Percentiles rank a stretch among this genome's conserved stretches.
Evolutionary conservation across 768 basidiomycete species (phyloP).

Genomic region (Cystobasidium onofrii): DNA sequence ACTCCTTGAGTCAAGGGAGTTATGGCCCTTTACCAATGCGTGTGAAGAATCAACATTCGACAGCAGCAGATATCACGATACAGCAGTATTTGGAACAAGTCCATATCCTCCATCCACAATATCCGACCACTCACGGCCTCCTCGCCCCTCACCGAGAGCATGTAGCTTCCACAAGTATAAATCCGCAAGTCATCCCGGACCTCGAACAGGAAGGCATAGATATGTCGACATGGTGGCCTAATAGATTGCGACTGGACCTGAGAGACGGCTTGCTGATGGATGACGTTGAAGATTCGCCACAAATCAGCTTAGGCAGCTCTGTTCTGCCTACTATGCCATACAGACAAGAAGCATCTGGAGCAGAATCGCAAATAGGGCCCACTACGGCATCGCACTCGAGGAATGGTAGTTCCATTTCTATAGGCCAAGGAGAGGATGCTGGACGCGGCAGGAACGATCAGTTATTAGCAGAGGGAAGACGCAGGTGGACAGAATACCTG

Average conservation of each 20-base stretch:
- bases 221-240: conserved; percentile 22
- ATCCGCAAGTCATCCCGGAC: background rate
- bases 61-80: background rate
- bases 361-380: background rate
- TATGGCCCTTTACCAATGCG: conserved; percentile 28
- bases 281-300: conserved; percentile 10
- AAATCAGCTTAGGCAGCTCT: background rate
- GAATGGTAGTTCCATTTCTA: background rate
- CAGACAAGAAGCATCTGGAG: background rate
- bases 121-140: background rate
- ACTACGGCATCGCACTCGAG: background rate
- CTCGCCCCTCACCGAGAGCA: background rate
- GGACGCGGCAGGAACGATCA: conserved; percentile 5
- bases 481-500: conserved; percentile 5
- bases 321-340: background rate
- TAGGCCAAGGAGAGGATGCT: background rate
- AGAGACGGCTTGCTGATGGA: conserved; percentile 17
- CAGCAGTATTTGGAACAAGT: conserved; percentile 5
- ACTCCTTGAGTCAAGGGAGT: conserved; percentile 2
- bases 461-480: conserved; percentile 12
- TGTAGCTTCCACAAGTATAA: background rate
- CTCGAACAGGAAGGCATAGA: background rate
- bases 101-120: background rate
- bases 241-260: conserved; percentile 5
- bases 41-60: background rate